Evolutionary conservation across 768 basidiomycete species (phyloP).

Genomic region (Paxillus ammoniavirescens): DNA sequence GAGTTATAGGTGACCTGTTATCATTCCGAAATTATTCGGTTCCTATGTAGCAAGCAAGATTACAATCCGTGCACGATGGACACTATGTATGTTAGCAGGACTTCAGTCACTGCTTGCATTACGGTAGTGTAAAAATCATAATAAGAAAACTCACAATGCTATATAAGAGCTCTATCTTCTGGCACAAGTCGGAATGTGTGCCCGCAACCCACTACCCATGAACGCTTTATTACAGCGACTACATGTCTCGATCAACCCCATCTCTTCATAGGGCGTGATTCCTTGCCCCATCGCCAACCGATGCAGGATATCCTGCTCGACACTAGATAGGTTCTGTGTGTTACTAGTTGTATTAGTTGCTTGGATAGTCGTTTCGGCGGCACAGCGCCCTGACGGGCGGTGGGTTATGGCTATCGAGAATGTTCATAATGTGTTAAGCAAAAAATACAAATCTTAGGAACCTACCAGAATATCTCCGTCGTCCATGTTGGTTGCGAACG

Average conservation of each 20-base stretch:
- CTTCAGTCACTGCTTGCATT: too few species aligned
- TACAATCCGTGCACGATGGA: too few species aligned
- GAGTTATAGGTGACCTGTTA: too few species aligned
- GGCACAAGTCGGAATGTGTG: background rate
- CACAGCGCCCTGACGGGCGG: background rate
- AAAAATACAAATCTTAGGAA: too few species aligned
- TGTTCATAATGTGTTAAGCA: too few species aligned
- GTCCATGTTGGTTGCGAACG: too few species aligned
- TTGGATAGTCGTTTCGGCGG: background rate
- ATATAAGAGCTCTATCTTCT: background rate
- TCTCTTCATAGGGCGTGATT: background rate
- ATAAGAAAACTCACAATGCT: constrained; percentile 13
- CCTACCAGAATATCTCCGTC: too few species aligned
- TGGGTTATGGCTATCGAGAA: too few species aligned
- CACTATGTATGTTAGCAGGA: too few species aligned
- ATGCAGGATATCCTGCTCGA: background rate
- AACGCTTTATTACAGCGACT: background rate
- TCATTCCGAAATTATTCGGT: too few species aligned
- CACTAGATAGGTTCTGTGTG: background rate
- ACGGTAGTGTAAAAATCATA: background rate
- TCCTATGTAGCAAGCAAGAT: too few species aligned
- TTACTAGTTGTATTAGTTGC: background rate
- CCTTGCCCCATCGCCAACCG: background rate
- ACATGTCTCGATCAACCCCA: background rate
- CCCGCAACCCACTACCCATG: background rate